Base-by-base conservation (phyloP, 2,329 filamentous ascomycete genomes). In the Dryadomyces quercus-mongolicae region DNA sequence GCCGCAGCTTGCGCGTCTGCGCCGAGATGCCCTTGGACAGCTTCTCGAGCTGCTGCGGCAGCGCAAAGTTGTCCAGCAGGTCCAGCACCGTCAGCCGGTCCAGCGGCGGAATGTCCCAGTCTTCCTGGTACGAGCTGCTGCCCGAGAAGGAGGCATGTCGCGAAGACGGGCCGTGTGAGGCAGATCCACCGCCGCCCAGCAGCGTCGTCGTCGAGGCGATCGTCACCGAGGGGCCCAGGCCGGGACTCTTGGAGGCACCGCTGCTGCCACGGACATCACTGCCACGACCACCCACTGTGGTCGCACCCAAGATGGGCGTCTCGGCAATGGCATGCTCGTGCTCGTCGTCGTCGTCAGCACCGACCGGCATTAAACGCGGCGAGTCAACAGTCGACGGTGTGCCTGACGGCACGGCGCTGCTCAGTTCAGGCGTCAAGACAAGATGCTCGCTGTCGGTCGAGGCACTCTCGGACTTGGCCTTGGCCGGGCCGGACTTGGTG, bases 61-160 rank as follows among this genome's bases (percentile, higher is more conserved):
- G 75, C 6, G 91, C 88, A 59, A 98, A 82, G 66, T 96, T 97
- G 70, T 96, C 92, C 60, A 98, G 80, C 50, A 98, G 77, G 65
- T 98, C 93, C 63, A 98, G 89, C 55, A 97, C 82, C 43, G 87
- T 91, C 53, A 98, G 75, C 52, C 89, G 86, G 67, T 98, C 93
- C 22, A 96, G 74, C 0, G 92, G 91, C 10, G 91, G 88, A 58
- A 94, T 86, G 21, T 95, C 89, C 80, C 88, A 93, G 65, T 92
- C 89, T 62, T 93, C 88, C 55, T 93, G 87, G 63, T 89, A 89
- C n/a, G 82, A 85, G 67, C 84, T 89, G 68, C 84, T 89, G 50
- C 81, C 84, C n/a, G 88, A 90, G 67, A 90, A 90, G 16, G 90
- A 95, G 16, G 80, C 76, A 54, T 86, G 85, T 56, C 90, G 81